Percentiles rank a stretch among this genome's conserved stretches.
phyloP scores from a whole-genome alignment of 1,284 basidiomycete genomes.

The Trametes polyzona region DNA sequence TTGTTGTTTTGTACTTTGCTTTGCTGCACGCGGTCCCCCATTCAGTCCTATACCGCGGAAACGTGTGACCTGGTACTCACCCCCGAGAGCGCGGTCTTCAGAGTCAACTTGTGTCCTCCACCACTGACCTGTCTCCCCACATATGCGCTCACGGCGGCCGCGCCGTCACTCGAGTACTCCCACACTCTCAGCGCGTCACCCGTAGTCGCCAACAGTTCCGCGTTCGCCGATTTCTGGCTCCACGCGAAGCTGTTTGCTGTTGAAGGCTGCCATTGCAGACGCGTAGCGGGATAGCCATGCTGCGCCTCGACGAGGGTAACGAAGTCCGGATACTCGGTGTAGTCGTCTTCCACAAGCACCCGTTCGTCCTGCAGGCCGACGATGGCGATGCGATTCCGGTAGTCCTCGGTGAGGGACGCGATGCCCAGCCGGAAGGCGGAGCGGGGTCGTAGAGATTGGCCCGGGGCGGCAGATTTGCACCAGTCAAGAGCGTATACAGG shows the following conservation, averaged over 20 bases:
- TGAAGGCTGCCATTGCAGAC: constrained; percentile 82
- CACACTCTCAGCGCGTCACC: constrained; percentile 89
- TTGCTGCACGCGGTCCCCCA: constrained; percentile 50
- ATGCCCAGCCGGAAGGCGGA: constrained; percentile 82
- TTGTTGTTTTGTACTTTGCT: constrained; percentile 86
- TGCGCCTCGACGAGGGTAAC: constrained; percentile 77
- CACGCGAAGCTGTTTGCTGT: constrained; percentile 62
- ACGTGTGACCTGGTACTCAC: constrained; percentile 64
- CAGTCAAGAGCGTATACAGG: constrained; percentile 83
- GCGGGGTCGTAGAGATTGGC: constrained; percentile 70
- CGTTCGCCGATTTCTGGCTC: constrained; percentile 60
- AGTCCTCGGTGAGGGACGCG: constrained; percentile 80
- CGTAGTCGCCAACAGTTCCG: constrained; percentile 88
- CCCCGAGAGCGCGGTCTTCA: constrained; percentile 79
- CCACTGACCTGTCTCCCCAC: constrained; percentile 67
- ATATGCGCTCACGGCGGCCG: constrained; percentile 62
- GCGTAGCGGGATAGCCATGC: constrained; percentile 85
- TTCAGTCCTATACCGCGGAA: not conserved
- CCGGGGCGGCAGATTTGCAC: constrained; percentile 79
- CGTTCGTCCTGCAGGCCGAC: constrained; percentile 84
- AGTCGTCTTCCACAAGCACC: constrained; percentile 82
- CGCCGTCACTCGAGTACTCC: constrained; percentile 75
- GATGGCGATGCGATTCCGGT: constrained; percentile 80
- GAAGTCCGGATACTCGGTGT: constrained; percentile 80
- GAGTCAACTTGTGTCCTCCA: constrained; percentile 61